These are phyloP conservation scores for Amphichorda felina DNA, from an alignment of 2,329 filamentous ascomycete genomes.

Conservation along the genomic window DNA sequence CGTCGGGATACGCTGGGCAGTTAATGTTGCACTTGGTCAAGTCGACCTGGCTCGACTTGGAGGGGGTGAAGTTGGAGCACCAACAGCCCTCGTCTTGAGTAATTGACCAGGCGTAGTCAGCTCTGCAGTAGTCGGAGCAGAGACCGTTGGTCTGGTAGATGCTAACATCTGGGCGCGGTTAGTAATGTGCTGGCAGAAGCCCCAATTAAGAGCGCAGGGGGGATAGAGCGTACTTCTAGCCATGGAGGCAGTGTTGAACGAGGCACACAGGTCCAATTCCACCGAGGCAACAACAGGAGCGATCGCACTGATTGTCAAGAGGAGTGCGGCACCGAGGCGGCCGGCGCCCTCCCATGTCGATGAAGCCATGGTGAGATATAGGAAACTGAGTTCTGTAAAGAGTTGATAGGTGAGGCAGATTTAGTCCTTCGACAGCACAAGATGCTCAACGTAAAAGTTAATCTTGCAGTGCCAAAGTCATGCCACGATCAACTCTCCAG, in stretches of 20 bases:
- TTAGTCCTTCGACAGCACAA: not conserved
- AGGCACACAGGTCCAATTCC: slow-evolving; percentile 18
- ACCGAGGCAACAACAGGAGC: not conserved
- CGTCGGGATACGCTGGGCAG: slow-evolving; percentile 58
- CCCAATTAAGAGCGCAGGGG: not conserved
- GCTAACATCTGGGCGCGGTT: slow-evolving; percentile 30
- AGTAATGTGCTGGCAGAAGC: not conserved
- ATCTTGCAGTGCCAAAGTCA: too few relatives aligned
- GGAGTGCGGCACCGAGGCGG: not conserved
- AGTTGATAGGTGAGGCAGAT: too few relatives aligned
- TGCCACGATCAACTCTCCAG: too few relatives aligned
- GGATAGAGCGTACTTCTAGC: not conserved
- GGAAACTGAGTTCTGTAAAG: too few relatives aligned
- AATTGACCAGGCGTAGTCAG: slow-evolving; percentile 53
- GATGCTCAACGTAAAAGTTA: too few relatives aligned
- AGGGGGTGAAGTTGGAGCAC: slow-evolving; percentile 61
- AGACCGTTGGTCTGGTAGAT: slow-evolving; percentile 59
- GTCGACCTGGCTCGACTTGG: slow-evolving; percentile 23
- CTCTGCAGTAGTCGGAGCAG: slow-evolving; percentile 48
- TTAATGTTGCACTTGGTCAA: slow-evolving; percentile 35
- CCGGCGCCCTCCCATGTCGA: not conserved
- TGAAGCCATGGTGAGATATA: slow-evolving; percentile 1
- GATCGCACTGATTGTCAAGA: not conserved
- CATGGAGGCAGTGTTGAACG: slow-evolving; percentile 19
- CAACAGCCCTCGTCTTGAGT: slow-evolving; percentile 56